Evolutionary conservation across 495 filamentous ascomycete genomes (phyloP).

Genomic region (Penicillium subrubescens): DNA sequence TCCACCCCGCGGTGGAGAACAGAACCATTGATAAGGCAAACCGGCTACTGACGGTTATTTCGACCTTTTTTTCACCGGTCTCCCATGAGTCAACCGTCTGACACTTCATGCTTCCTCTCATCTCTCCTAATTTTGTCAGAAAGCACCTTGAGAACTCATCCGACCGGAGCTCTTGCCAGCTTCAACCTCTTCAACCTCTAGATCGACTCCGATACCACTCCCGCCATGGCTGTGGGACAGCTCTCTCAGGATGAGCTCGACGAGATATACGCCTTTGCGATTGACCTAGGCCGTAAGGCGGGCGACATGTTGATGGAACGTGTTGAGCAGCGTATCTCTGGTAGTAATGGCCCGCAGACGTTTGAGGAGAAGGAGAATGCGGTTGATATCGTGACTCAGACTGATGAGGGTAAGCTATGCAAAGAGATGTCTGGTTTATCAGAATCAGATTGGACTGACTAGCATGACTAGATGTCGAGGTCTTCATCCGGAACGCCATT

Average conservation of each 20-base stretch:
- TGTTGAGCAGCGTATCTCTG: slow-evolving; percentile 44
- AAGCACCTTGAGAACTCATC: neutral
- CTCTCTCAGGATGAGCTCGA: slow-evolving; percentile 51
- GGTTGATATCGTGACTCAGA: slow-evolving; percentile 73
- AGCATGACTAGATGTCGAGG: slow-evolving; percentile 61
- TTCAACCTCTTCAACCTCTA: neutral
- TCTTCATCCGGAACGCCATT: slow-evolving; percentile 61
- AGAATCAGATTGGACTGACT: neutral
- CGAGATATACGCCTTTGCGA: slow-evolving; percentile 65
- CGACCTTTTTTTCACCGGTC: slow-evolving; percentile 18
- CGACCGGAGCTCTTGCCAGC: neutral
- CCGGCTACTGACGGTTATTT: slow-evolving; percentile 26
- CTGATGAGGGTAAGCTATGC: slow-evolving; percentile 60
- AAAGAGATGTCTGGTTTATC: neutral
- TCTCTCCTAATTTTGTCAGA: neutral
- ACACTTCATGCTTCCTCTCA: neutral
- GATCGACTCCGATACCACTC: neutral
- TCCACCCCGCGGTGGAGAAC: slow-evolving; percentile 19
- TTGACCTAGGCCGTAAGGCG: slow-evolving; percentile 64
- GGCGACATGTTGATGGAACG: slow-evolving; percentile 59
- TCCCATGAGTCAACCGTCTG: slow-evolving; percentile 19
- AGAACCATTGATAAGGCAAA: slow-evolving; percentile 23
- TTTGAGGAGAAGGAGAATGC: slow-evolving; percentile 63
- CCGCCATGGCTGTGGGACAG: slow-evolving; percentile 21
- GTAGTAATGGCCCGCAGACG: slow-evolving; percentile 22